A percentile compares a stretch with the other conserved stretches of the same genome.
Evolutionary conservation across 108 stramenopile genomes (phyloP).

Genomic region (Fistulifera solaris): DNA sequence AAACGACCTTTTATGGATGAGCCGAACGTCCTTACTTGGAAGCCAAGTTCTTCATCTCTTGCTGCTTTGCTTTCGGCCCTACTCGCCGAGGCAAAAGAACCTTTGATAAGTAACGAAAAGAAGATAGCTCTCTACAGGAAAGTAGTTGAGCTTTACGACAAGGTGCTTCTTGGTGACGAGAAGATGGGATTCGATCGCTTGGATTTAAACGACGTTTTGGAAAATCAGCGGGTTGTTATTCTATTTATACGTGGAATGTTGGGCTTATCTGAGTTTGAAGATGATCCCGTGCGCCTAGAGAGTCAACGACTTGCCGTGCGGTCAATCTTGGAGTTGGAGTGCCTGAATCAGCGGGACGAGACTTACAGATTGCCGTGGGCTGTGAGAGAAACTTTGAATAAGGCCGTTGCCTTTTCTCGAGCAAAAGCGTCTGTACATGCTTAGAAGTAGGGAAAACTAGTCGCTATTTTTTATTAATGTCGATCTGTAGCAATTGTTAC

Average conservation of each 20-base stretch:
- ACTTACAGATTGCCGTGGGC: too few species aligned
- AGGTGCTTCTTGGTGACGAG: slow-evolving; percentile 17
- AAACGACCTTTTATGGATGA: slow-evolving; percentile 5
- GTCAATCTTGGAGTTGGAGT: too few species aligned
- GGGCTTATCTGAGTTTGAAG: slow-evolving; percentile 9
- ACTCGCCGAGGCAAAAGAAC: slow-evolving; percentile 11
- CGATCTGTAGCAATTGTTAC: too few species aligned
- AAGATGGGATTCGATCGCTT: slow-evolving; percentile 29
- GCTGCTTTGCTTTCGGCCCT: slow-evolving; percentile 12
- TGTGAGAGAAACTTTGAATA: too few species aligned
- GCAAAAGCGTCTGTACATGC: too few species aligned
- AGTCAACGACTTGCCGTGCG: too few species aligned
- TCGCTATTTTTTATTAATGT: too few species aligned
- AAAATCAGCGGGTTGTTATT: slow-evolving; percentile 27
- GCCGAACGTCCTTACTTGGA: slow-evolving; percentile 1
- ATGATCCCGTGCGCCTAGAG: too few species aligned
- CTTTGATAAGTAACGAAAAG: slow-evolving; percentile 18
- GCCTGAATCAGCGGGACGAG: too few species aligned
- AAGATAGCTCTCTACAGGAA: slow-evolving; percentile 12
- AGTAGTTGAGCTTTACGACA: slow-evolving; percentile 31
- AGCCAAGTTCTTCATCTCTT: slow-evolving; percentile 13
- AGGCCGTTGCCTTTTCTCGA: too few species aligned
- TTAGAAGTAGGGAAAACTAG: too few species aligned
- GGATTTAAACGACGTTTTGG: slow-evolving; percentile 22
- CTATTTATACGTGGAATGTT: slow-evolving; percentile 34